Percentiles rank a stretch among this genome's conserved stretches.
Evolutionary conservation across 257 asterid genomes (phyloP).

Genomic region (Verbena officinalis): DNA sequence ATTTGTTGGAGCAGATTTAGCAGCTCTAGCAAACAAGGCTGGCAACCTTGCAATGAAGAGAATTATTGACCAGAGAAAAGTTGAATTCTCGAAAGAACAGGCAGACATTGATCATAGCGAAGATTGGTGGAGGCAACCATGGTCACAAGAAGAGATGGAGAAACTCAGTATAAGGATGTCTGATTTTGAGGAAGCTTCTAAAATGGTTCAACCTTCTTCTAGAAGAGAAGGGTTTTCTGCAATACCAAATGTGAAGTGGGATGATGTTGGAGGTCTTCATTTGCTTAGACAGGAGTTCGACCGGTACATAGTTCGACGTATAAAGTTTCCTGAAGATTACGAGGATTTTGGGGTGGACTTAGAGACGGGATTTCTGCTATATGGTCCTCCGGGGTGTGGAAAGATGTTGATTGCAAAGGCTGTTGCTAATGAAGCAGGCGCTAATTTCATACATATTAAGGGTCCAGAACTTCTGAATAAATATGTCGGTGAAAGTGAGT

Average conservation of each 20-base stretch:
- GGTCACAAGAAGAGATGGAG: slow-evolving; percentile 69
- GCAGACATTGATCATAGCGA: slow-evolving; percentile 38
- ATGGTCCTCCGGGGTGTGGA: slow-evolving; percentile 99
- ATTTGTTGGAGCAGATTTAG: slow-evolving; percentile 93
- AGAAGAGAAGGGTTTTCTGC: slow-evolving; percentile 90
- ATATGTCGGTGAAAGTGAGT: slow-evolving; percentile 96
- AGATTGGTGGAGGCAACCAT: slow-evolving; percentile 73
- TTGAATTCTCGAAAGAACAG: slow-evolving; percentile 34
- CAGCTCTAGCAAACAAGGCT: slow-evolving; percentile 70
- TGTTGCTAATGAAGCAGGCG: too few species aligned
- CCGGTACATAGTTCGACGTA: slow-evolving; percentile 58
- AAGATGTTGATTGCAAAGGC: slow-evolving; percentile 96
- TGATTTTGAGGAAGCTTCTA: slow-evolving; percentile 93
- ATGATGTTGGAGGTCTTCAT: slow-evolving; percentile 88
- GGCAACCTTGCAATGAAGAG: slow-evolving; percentile 89
- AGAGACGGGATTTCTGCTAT: slow-evolving; percentile 86
- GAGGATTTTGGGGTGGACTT: slow-evolving; percentile 60
- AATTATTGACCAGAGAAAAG: slow-evolving; percentile 54
- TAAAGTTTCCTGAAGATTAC: slow-evolving; percentile 72
- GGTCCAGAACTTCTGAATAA: slow-evolving; percentile 91
- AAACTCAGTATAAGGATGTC: slow-evolving; percentile 60
- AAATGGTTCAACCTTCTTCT: slow-evolving; percentile 80
- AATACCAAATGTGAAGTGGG: slow-evolving; percentile 86
- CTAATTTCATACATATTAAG: slow-evolving; percentile 91
- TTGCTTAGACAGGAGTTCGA: slow-evolving; percentile 60